Evolutionary conservation across 2,329 filamentous ascomycete species (phyloP).

Genomic region (Pseudonectria buxi): DNA sequence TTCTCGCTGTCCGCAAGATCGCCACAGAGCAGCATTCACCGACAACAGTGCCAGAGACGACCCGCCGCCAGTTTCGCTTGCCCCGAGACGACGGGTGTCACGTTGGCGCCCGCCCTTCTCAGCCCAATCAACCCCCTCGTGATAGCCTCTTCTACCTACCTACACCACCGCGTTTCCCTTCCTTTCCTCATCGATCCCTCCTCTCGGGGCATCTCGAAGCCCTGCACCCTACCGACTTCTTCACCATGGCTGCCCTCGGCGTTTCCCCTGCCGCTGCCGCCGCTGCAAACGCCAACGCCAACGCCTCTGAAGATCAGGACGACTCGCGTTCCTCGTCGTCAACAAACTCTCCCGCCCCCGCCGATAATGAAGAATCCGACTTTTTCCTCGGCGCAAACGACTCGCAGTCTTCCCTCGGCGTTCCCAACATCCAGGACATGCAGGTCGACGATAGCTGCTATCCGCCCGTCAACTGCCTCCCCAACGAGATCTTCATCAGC

Average conservation of each 20-base stretch:
- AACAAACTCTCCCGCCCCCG: slow-evolving; percentile 66
- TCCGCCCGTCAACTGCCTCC: slow-evolving; percentile 77
- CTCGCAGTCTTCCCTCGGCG: slow-evolving; percentile 83
- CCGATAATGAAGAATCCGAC: slow-evolving; percentile 86
- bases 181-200: not conserved
- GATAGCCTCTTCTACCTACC: too few species aligned
- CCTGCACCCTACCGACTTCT: too few species aligned
- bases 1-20: too few species aligned
- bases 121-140: too few species aligned
- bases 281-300: slow-evolving; percentile 13
- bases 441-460: slow-evolving; percentile 61
- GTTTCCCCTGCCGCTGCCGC: slow-evolving; percentile 6
- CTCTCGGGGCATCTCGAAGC: not conserved
- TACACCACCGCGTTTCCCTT: too few species aligned
- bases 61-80: not conserved
- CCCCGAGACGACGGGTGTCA: too few species aligned
- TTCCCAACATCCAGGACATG: slow-evolving; percentile 70
- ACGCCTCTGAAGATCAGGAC: slow-evolving; percentile 33
- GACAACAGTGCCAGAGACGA: too few species aligned
- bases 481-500: slow-evolving; percentile 89
- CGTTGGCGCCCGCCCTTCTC: too few species aligned
- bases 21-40: too few species aligned
- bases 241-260: not conserved
- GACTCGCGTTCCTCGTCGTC: slow-evolving; percentile 59
- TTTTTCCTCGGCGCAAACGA: slow-evolving; percentile 87